phyloP scores from a whole-genome alignment of 352 stramenopile species.

The Globisporangium rhizosaccharum region DNA sequence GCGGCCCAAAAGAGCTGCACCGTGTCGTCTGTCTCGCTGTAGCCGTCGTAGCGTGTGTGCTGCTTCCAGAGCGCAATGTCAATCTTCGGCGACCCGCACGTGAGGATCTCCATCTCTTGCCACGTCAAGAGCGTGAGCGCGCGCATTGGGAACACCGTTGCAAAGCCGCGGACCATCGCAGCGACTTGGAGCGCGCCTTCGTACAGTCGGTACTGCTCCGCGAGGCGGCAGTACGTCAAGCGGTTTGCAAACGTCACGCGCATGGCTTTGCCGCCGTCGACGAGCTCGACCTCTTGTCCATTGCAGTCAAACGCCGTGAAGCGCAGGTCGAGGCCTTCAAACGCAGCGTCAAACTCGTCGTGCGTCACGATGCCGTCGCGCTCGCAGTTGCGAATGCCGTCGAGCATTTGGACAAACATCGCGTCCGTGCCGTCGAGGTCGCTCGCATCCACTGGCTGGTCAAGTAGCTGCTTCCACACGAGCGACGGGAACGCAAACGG shows the following conservation, averaged over 20 bases:
- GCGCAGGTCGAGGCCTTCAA: conserved; percentile 67
- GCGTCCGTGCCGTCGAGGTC: conserved; percentile 89
- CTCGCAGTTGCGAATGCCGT: conserved; percentile 82
- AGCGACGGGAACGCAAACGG: conserved; percentile 89
- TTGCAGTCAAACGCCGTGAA: conserved; percentile 85
- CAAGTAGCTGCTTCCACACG: conserved; percentile 92
- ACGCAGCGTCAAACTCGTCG: conserved; percentile 75
- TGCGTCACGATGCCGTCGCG: conserved; percentile 71
- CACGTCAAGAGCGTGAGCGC: conserved; percentile 86
- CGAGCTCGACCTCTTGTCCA: conserved; percentile 76
- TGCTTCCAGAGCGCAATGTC: conserved; percentile 84
- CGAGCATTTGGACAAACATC: conserved; percentile 88
- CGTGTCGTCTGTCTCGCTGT: conserved; percentile 73
- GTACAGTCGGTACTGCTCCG: conserved; percentile 73
- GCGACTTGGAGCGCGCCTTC: conserved; percentile 67
- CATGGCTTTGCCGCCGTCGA: conserved; percentile 55
- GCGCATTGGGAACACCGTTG: conserved; percentile 80
- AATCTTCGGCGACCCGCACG: conserved; percentile 89
- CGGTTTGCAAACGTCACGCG: conserved; percentile 84
- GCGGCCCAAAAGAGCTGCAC: conserved; percentile 89
- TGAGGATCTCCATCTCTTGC: conserved; percentile 90
- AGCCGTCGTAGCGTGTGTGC: conserved; percentile 88
- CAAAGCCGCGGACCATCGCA: conserved; percentile 77
- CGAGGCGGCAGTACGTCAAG: conserved; percentile 75
- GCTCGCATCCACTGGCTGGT: conserved; percentile 59